A percentile compares a stretch with the other conserved stretches of the same genome.
These are phyloP conservation scores for Hypoxylon sp. DNA, from an alignment of 2,329 filamentous ascomycete genomes.

Conservation along the genomic window DNA sequence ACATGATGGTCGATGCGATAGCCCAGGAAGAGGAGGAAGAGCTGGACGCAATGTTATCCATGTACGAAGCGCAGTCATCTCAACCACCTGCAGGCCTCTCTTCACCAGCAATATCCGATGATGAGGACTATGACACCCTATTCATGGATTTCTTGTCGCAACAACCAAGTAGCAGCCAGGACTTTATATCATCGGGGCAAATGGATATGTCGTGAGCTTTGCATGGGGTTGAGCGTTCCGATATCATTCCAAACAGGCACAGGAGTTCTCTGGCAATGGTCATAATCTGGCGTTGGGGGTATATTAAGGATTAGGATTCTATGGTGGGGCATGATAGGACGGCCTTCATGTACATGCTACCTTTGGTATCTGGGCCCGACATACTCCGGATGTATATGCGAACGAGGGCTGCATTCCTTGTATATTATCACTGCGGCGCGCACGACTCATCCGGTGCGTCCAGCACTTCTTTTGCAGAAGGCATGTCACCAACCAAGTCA, in stretches of 20 bases:
- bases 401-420: slow-evolving; percentile 32
- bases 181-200: slow-evolving; percentile 55
- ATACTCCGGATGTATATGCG: slow-evolving; percentile 49
- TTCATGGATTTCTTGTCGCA: slow-evolving; percentile 76
- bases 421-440: slow-evolving; percentile 68
- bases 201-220: slow-evolving; percentile 63
- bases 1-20: slow-evolving; percentile 68
- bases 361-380: slow-evolving; percentile 29
- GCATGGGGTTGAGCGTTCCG: slow-evolving; percentile 24
- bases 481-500: slow-evolving; percentile 92
- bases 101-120: slow-evolving; percentile 62
- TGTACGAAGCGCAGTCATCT: slow-evolving; percentile 56
- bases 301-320: slow-evolving; percentile 42
- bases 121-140: slow-evolving; percentile 73
- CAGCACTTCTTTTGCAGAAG: slow-evolving; percentile 81
- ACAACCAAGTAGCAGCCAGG: slow-evolving; percentile 49
- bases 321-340: slow-evolving; percentile 33
- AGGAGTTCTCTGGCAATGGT: slow-evolving; percentile 38
- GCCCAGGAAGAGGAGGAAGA: slow-evolving; percentile 69
- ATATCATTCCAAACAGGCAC: slow-evolving; percentile 25
- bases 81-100: slow-evolving; percentile 35
- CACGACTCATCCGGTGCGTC: slow-evolving; percentile 73
- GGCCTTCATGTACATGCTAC: slow-evolving; percentile 45
- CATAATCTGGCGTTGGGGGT: slow-evolving; percentile 45
- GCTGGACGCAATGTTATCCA: slow-evolving; percentile 69